A percentile compares a stretch with the other conserved stretches of the same genome.
phyloP scores from a whole-genome alignment of 2,329 filamentous ascomycete genomes.

The Diaporthe helianthi region DNA sequence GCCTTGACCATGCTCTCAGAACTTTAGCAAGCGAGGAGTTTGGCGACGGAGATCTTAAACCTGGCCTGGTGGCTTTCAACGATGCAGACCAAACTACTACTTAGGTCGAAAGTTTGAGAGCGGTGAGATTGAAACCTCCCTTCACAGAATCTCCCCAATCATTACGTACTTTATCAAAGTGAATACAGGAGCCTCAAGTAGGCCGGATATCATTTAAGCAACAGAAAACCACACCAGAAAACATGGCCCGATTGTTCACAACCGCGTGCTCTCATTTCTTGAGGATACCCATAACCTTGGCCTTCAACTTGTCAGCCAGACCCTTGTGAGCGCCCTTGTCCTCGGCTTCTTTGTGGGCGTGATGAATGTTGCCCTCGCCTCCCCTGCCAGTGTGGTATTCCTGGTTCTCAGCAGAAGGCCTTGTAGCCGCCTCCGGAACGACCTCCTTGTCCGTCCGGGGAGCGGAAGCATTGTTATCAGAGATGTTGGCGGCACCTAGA shows the following conservation, averaged over 20 bases:
- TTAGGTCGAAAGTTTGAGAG: background rate
- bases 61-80: background rate
- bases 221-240: background rate
- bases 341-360: conserved; percentile 41
- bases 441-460: conserved; percentile 59
- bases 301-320: conserved; percentile 64
- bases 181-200: conserved; percentile 2
- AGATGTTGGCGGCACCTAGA: conserved; percentile 65
- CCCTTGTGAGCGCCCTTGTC: conserved; percentile 46
- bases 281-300: conserved; percentile 58
- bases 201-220: conserved; percentile 21
- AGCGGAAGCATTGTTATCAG: conserved; percentile 51
- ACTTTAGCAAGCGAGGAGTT: background rate
- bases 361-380: conserved; percentile 64
- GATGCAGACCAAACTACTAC: background rate
- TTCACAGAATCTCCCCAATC: background rate
- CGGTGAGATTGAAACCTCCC: background rate
- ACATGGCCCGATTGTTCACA: background rate
- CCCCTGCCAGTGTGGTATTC: conserved; percentile 67
- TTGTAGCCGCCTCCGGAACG: conserved; percentile 59
- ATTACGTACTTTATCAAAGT: background rate
- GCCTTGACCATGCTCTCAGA: background rate
- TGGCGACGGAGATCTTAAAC: background rate
- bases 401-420: conserved; percentile 53
- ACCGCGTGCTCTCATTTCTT: conserved; percentile 49